Percentiles rank a stretch among this genome's conserved stretches.
Conservation (phyloP, 208 protist genomes). For the Leptomonas seymouri region DNA sequence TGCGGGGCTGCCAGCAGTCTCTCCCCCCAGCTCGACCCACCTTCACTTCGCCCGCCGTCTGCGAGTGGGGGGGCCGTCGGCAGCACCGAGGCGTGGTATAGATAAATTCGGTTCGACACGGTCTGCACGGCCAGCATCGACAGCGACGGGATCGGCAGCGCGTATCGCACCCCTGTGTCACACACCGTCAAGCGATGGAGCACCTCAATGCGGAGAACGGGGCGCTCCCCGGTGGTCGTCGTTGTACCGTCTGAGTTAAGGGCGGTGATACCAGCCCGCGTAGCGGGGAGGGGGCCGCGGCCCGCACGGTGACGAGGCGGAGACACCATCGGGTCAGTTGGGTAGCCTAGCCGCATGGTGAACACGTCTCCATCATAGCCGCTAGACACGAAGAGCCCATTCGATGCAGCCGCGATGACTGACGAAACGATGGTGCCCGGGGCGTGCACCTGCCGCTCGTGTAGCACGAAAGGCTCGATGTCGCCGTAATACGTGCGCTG, state of each 20-base stretch:
- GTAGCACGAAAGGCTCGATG: slow-evolving; percentile 26
- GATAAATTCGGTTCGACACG: slow-evolving; percentile 33
- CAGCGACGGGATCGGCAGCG: slow-evolving; percentile 31
- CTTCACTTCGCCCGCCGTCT: slow-evolving; percentile 2
- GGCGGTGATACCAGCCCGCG: not conserved
- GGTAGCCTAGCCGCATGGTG: slow-evolving; percentile 35
- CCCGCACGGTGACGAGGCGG: not conserved
- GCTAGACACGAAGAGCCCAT: slow-evolving; percentile 40
- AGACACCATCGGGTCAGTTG: not conserved
- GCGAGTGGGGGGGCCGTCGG: slow-evolving; percentile 18
- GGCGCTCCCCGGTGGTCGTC: slow-evolving; percentile 3
- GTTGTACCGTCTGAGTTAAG: slow-evolving; percentile 4
- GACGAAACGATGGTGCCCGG: slow-evolving; percentile 43
- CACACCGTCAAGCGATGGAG: slow-evolving; percentile 25
- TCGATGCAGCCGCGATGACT: slow-evolving; percentile 26
- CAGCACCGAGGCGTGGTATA: slow-evolving; percentile 32
- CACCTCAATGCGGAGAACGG: slow-evolving; percentile 29
- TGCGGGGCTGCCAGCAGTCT: not conserved
- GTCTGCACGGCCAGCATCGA: slow-evolving; percentile 50
- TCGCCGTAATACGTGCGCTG: slow-evolving; percentile 36
- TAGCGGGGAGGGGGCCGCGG: not conserved
- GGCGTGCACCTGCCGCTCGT: slow-evolving; percentile 29
- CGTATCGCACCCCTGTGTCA: slow-evolving; percentile 42
- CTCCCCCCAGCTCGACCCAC: not conserved
- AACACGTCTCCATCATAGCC: slow-evolving; percentile 50